Base-by-base conservation (phyloP, 2,329 filamentous ascomycete genomes). In the Pyrenophora tritici-repentis region DNA sequence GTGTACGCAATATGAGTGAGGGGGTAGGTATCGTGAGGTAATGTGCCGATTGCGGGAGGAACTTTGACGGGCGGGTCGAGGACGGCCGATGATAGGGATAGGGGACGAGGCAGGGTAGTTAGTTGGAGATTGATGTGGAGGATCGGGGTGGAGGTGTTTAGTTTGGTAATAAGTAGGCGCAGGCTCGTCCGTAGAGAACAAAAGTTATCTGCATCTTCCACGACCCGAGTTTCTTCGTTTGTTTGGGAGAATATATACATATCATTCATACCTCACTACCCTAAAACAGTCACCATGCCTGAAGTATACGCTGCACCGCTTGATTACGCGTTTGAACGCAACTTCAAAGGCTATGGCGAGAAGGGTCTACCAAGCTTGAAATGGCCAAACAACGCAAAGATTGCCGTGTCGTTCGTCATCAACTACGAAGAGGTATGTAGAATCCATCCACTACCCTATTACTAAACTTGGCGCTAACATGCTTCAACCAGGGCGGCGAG, bases 331-430 rank as follows among this genome's bases (percentile, higher is more conserved):
- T 67, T 68, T 35, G 56, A 63, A 3, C 62, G 72, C 33, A 64
- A 71, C 47, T 73, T 81, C 33, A 76, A 80, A 53, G 75, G 75
- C 1, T 78, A 77, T 39, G 75, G 76, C 18, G 74, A 77, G 42
- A 65, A 71, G 29, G 73, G 73, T 0, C 63, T 76, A 6, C 48
- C 70, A 20, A 55, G 49, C 5, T 55, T 68, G 10, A 63, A 68
- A 46, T 75, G 72, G 72, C 72, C 71, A 3, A 71, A 70, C 44
- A 58, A 59, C 22, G 70, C 68, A 24, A 73, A 72, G 37, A 73
- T 75, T 17, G 71, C 71, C 9, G 67, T 75, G 0, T 73, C 68
- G 1, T 74, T 74, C 42, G 71, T 73, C 12, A 71, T 75, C 46
- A 51, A 51, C 38, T 51, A 51, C 18, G 48, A 51, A 20, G 48